Base-by-base conservation (phyloP, 495 filamentous ascomycete species). In the Sporormia fimetaria region DNA sequence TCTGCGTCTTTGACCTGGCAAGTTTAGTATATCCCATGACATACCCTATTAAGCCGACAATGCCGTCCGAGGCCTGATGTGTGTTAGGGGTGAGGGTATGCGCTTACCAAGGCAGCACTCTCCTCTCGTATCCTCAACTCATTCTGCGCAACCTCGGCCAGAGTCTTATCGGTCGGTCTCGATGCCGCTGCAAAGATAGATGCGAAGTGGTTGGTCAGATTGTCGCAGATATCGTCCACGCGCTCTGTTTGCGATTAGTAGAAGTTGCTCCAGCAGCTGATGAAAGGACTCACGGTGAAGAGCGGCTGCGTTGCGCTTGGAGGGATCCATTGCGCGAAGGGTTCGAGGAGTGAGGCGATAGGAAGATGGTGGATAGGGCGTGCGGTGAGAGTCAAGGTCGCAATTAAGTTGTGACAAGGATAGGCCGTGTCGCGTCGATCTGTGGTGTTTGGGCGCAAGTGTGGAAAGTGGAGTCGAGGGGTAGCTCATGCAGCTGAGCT, bases 61-160 rank as follows among this genome's bases (percentile, higher is more conserved):
- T 16, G 33, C 21, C 18, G 33, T 21, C 1, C 17, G 30, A 18
- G 15, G 20, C 25, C 25, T 27, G 25, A 7, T 33, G 17, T 33
- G 17, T n/a, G 31, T 44, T 26, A 28, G 25, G 17, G 21, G 17
- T 17, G 9, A 1, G 37, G 12, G 14, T 27, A 18, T 2, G 15
- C 16, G 28, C 38, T 10, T 60, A 81, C 78, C 62, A 83, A 59
- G 10, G 73, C 70, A 15, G 76, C 70, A 3, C 71, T 71, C 46
- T 81, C 76, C 3, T 77, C 71, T 37, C 78, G 71, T 15, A 84
- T 69, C 44, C 78, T 68, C 41, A 73, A 75, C 0, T 67, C 67
- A 41, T 73, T 70, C 2, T 74, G 67, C 3, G 80, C 76, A 0
- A 71, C 73, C 9, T 62, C 41, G 9, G 35, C 41, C 56, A 33